Conservation (phyloP, 129 eudicot species). For the Lactuca sativa region DNA sequence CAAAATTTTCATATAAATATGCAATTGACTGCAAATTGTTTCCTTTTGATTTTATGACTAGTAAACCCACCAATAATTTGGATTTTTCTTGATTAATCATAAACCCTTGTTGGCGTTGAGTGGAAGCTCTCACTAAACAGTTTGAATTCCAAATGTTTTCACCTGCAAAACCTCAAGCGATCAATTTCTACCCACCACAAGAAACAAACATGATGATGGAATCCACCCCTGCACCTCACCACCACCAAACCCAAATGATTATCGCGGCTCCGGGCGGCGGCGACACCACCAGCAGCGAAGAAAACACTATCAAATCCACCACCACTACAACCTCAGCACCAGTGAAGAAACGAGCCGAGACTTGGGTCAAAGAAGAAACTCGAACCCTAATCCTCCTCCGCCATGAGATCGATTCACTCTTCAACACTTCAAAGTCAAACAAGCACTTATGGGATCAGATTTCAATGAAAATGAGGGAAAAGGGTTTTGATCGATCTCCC, state of each 20-base stretch:
- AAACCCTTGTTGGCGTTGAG: constrained; percentile 5
- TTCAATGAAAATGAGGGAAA: constrained; percentile 71
- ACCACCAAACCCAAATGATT: constrained; percentile 40
- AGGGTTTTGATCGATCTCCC: constrained; percentile 91
- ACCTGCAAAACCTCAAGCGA: constrained; percentile 44
- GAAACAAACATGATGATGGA: constrained; percentile 44
- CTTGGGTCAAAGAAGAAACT: constrained; percentile 94
- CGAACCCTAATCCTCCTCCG: constrained; percentile 64
- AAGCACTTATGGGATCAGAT: constrained; percentile 94
- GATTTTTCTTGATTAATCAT: neutral
- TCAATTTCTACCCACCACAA: constrained; percentile 41
- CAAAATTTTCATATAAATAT: too few relatives aligned
- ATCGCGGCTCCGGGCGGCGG: neutral
- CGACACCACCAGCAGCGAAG: constrained; percentile 44
- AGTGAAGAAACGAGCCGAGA: constrained; percentile 69
- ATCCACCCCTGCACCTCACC: constrained; percentile 40
- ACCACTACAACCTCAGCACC: constrained; percentile 15
- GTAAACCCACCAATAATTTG: too few relatives aligned
- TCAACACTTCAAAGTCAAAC: constrained; percentile 89
- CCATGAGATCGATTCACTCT: constrained; percentile 65
- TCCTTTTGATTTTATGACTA: neutral
- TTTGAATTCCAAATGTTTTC: constrained; percentile 32
- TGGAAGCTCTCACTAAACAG: neutral
- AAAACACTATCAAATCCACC: constrained; percentile 34
- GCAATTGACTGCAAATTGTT: too few relatives aligned